phyloP scores from a whole-genome alignment of 1,284 basidiomycete genomes.

The Porodaedalea pini region DNA sequence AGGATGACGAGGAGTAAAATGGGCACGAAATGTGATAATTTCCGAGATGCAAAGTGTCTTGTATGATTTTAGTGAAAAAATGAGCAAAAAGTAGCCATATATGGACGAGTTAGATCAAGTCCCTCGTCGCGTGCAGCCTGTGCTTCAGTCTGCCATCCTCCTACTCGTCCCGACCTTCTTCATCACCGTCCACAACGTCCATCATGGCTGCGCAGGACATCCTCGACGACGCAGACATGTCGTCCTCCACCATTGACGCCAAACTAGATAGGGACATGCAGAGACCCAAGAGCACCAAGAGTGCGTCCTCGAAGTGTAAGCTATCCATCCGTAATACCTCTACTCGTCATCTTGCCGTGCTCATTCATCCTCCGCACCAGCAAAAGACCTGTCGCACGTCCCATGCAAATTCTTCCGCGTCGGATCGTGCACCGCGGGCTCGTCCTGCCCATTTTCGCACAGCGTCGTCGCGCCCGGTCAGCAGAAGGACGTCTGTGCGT shows the following conservation, averaged over 20 bases:
- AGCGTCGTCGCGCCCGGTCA: conserved; percentile 62
- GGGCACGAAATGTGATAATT: too few relatives aligned
- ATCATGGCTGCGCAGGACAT: conserved; percentile 8
- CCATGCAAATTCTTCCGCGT: conserved; percentile 98
- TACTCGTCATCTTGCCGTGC: background rate
- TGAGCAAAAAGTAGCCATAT: background rate
- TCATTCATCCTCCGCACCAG: conserved; percentile 35
- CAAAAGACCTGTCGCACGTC: conserved; percentile 91
- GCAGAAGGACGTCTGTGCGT: conserved; percentile 90
- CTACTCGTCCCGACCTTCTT: background rate
- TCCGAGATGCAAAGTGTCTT: background rate
- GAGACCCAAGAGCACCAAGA: conserved; percentile 31
- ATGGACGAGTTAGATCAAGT: too few relatives aligned
- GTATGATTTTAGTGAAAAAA: background rate
- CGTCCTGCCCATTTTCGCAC: conserved; percentile 96
- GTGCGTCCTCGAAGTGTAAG: conserved; percentile 37
- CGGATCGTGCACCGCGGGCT: conserved; percentile 88
- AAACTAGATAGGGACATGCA: conserved; percentile 34
- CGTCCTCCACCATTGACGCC: conserved; percentile 26
- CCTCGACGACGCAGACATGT: conserved; percentile 28
- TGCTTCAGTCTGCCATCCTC: background rate
- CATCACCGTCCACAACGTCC: background rate
- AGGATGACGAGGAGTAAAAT: conserved; percentile 86
- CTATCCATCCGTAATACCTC: background rate
- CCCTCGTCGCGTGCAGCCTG: background rate